Evolutionary conservation across 495 filamentous ascomycete genomes (phyloP).

Genomic region (Penicillium cinerascens): DNA sequence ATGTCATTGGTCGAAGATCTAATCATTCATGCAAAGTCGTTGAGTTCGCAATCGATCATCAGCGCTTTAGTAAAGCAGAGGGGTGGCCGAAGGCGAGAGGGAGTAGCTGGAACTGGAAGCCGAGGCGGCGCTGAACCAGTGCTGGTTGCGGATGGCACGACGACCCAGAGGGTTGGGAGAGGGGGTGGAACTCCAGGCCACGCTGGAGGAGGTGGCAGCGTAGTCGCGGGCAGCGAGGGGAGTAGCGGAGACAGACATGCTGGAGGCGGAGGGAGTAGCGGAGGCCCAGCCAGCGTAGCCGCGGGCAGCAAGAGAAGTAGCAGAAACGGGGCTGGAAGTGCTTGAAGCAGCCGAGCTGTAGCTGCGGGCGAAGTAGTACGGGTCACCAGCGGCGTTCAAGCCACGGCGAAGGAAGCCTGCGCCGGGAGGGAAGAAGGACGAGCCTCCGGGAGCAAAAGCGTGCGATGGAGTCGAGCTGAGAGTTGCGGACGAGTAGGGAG

Average conservation of each 20-base stretch:
- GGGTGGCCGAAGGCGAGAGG: slow-evolving; percentile 6
- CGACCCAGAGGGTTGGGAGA: slow-evolving; percentile 8
- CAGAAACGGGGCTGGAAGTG: not conserved
- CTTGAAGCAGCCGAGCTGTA: slow-evolving; percentile 11
- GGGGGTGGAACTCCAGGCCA: not conserved
- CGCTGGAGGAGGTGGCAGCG: not conserved
- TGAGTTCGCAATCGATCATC: not conserved
- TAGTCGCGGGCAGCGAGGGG: slow-evolving; percentile 3
- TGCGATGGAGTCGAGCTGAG: slow-evolving; percentile 18
- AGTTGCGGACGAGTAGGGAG: slow-evolving; percentile 13
- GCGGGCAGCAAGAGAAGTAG: slow-evolving; percentile 11
- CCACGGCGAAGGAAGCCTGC: slow-evolving; percentile 20
- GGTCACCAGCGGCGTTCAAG: slow-evolving; percentile 21
- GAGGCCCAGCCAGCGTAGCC: slow-evolving; percentile 5
- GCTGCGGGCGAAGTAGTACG: slow-evolving; percentile 15
- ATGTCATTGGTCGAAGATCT: slow-evolving; percentile 2
- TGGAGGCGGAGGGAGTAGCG: slow-evolving; percentile 1
- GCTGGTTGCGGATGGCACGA: slow-evolving; percentile 1
- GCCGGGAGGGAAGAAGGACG: slow-evolving; percentile 13
- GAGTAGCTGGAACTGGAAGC: slow-evolving; percentile 14
- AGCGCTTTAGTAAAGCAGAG: slow-evolving; percentile 6
- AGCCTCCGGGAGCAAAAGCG: slow-evolving; percentile 7
- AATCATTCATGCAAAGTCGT: slow-evolving; percentile 7
- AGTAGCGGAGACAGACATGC: not conserved
- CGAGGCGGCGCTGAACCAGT: slow-evolving; percentile 1